Conservation (phyloP, 2,329 filamentous ascomycete genomes). For the Scleromitrula shiraiana region DNA sequence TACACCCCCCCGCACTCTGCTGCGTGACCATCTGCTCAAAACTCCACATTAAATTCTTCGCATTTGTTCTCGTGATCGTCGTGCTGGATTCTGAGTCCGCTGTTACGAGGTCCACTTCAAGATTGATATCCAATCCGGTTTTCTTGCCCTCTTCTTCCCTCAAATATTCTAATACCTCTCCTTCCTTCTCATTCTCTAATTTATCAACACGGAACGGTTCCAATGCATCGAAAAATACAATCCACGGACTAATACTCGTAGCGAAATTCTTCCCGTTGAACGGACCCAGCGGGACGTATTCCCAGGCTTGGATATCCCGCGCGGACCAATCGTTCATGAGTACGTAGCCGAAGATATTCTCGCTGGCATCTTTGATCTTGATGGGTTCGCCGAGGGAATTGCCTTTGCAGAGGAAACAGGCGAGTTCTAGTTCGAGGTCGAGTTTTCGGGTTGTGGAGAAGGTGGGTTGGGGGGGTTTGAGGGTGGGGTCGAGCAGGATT, state of each 20-base stretch:
- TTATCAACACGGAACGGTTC: conserved; percentile 55
- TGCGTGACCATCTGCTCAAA: conserved; percentile 80
- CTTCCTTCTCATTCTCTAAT: conserved; percentile 39
- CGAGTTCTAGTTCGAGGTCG: conserved; percentile 76
- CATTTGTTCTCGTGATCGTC: conserved; percentile 52
- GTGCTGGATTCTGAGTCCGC: conserved; percentile 40
- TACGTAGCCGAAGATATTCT: conserved; percentile 71
- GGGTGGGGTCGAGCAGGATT: conserved; percentile 56
- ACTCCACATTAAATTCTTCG: conserved; percentile 67
- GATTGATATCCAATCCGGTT: conserved; percentile 59
- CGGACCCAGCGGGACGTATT: conserved; percentile 73
- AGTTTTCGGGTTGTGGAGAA: conserved; percentile 58
- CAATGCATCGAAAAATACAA: conserved; percentile 68
- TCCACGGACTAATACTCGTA: conserved; percentile 70
- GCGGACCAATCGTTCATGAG: conserved; percentile 86
- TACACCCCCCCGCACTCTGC: conserved; percentile 69
- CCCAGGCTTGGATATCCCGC: conserved; percentile 75
- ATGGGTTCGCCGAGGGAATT: conserved; percentile 60
- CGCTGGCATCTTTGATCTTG: conserved; percentile 52
- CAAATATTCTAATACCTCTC: conserved; percentile 53
- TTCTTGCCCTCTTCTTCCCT: conserved; percentile 50
- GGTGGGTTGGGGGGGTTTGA: conserved; percentile 52
- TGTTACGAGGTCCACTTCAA: conserved; percentile 56
- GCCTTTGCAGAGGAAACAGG: conserved; percentile 59
- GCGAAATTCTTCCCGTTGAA: conserved; percentile 83